A percentile compares a stretch with the other conserved stretches of the same genome.
These are phyloP conservation scores for Penicillium ucsense DNA, from an alignment of 495 filamentous ascomycete genomes.

Conservation along the genomic window DNA sequence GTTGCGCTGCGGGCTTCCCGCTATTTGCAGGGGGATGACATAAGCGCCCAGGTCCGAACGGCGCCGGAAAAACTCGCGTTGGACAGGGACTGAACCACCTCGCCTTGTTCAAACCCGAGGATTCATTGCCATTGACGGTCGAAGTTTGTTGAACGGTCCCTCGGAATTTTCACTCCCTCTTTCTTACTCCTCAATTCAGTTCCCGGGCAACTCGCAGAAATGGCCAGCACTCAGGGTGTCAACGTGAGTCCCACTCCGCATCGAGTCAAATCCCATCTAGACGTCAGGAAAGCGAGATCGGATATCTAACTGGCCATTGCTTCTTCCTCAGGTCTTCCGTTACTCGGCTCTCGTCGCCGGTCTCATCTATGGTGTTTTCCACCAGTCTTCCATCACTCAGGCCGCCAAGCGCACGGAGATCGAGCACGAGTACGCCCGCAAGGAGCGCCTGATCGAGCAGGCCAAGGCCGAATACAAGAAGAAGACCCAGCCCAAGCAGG, in stretches of 20 bases:
- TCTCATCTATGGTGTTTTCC: constrained; percentile 84
- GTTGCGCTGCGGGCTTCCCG: not conserved
- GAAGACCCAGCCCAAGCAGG: constrained; percentile 48
- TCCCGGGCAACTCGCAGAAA: constrained; percentile 24
- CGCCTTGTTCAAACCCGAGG: constrained; percentile 26
- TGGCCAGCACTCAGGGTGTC: constrained; percentile 40
- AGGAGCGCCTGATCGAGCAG: constrained; percentile 77
- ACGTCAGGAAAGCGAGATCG: constrained; percentile 5
- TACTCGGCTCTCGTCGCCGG: constrained; percentile 83
- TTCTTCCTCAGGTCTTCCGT: constrained; percentile 69
- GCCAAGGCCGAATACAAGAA: constrained; percentile 85
- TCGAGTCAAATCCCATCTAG: constrained; percentile 8
- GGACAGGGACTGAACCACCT: constrained; percentile 34
- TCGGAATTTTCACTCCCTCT: constrained; percentile 21
- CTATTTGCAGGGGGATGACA: constrained; percentile 35
- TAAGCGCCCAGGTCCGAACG: constrained; percentile 31
- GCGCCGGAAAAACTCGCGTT: constrained; percentile 46
- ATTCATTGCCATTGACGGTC: constrained; percentile 34
- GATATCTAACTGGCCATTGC: constrained; percentile 12
- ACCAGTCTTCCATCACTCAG: constrained; percentile 68
- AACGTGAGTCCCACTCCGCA: constrained; percentile 31
- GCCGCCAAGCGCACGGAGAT: constrained; percentile 53
- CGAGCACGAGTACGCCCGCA: constrained; percentile 74
- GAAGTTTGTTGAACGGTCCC: constrained; percentile 28
- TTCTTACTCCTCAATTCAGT: constrained; percentile 11